phyloP scores from a whole-genome alignment of 352 stramenopile genomes.

The Pythium brachiatum region DNA sequence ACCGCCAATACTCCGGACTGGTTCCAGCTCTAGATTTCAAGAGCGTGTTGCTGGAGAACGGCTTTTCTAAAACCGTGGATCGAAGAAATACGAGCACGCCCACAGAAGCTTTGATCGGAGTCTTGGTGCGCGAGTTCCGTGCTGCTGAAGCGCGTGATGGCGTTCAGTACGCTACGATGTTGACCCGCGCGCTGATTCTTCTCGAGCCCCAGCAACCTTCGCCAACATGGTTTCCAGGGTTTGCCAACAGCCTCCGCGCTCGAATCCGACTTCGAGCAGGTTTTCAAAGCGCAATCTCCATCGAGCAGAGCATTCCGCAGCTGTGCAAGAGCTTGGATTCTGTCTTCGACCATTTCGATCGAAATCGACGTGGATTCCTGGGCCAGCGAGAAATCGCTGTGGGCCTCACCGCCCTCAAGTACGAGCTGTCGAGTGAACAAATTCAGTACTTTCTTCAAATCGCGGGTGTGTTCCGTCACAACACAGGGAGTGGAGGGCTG shows the following conservation, averaged over 20 bases:
- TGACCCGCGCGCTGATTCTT: conserved; percentile 3
- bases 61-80: conserved; percentile 24
- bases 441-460: conserved; percentile 32
- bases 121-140: conserved; percentile 59
- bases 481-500: conserved; percentile 25
- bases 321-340: conserved; percentile 29
- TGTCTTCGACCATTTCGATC: conserved; percentile 72
- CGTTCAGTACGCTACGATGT: conserved; percentile 34
- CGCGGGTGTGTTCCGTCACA: conserved; percentile 48
- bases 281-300: conserved; percentile 14
- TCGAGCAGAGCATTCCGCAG: background rate
- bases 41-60: conserved; percentile 40
- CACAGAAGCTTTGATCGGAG: conserved; percentile 42
- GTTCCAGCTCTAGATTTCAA: conserved; percentile 57
- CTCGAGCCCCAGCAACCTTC: conserved; percentile 1
- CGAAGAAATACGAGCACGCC: background rate
- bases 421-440: conserved; percentile 35
- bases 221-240: conserved; percentile 22
- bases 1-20: conserved; percentile 40
- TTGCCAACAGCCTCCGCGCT: conserved; percentile 42
- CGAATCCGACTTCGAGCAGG: conserved; percentile 31
- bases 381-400: conserved; percentile 28
- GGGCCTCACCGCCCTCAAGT: conserved; percentile 48
- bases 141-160: conserved; percentile 23
- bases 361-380: conserved; percentile 47